These are phyloP conservation scores for Sporisorium reilianum DNA, from an alignment of 1,284 basidiomycete species.

Conservation along the genomic window DNA sequence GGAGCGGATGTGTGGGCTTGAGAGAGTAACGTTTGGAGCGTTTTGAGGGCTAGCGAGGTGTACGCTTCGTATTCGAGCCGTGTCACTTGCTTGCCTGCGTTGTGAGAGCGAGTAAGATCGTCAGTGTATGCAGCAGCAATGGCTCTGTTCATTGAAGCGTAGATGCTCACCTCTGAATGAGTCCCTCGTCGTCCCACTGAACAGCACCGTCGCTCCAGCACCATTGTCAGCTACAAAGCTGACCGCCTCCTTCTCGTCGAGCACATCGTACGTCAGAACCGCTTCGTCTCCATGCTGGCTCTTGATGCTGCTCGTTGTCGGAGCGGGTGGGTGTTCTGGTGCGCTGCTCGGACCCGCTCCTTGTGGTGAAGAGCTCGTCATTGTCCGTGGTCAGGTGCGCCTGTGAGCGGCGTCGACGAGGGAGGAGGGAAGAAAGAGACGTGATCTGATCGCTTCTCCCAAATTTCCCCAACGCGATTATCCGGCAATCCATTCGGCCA, in stretches of 20 bases:
- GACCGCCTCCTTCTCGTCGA: slow-evolving; percentile 47
- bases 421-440: background rate
- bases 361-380: slow-evolving; percentile 5
- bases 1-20: slow-evolving; percentile 33
- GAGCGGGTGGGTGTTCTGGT: slow-evolving; percentile 17
- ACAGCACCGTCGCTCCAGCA: slow-evolving; percentile 72
- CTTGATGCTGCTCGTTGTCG: slow-evolving; percentile 11
- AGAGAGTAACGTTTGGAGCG: slow-evolving; percentile 64
- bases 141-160: background rate
- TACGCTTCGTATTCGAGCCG: slow-evolving; percentile 84
- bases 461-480: background rate
- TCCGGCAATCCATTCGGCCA: slow-evolving; percentile 23
- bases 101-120: no score
- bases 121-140: background rate
- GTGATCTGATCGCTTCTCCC: background rate
- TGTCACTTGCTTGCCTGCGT: slow-evolving; percentile 75
- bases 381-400: background rate
- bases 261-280: slow-evolving; percentile 47
- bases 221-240: slow-evolving; percentile 37
- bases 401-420: background rate
- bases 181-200: slow-evolving; percentile 80
- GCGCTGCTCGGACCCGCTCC: background rate
- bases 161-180: slow-evolving; percentile 72
- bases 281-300: slow-evolving; percentile 39
- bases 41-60: slow-evolving; percentile 83